Evolutionary conservation across 2,329 filamentous ascomycete species (phyloP), one percentile per base, ranked within the genome.

Genomic region (Talaromyces rugulosus): DNA sequence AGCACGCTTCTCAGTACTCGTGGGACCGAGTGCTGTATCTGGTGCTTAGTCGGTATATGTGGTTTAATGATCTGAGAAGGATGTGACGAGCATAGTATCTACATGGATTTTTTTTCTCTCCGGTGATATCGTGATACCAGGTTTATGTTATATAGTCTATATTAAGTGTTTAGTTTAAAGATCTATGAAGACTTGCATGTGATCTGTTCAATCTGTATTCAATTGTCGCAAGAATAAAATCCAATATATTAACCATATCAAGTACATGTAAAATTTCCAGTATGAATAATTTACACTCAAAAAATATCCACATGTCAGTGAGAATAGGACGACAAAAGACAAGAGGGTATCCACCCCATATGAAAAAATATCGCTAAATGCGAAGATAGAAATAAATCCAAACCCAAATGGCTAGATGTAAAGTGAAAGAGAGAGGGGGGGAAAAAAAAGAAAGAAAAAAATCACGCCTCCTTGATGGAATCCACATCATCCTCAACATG

Each of bases 1-100:
- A 72, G 53, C 76, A 79, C 62, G 64, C 64, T 36, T 77, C 72
- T 59, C 77, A 79, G 66, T 78, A 78, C 59, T 74, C 75, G 1
- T 78, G 76, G 75, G 76, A 78, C 60, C 69, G 77, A 16, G 68
- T 74, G 44, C 44, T 79, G 61, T 79, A 78, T 65, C 69, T 78
- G 70, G 61, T 78, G 1, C 54, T 76, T 8, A 77, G 75, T 64
- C 74, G 76, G 47, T 76, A 78, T 61, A 74, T 78, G 42, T 79
- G 77, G 77, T 76, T 76, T 63, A 79, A 79, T 59, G 66, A 67
- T 50, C 9, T 68, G 40, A 58, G 55, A 59, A 61, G 55, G 58
- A 56, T 55, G 18, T 67, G 44, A 47, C 7, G 18, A 23, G 12
- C 12, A 27, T 18, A 23, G 18, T 47, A 27, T 47, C 8, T 27